A percentile compares a stretch with the other conserved stretches of the same genome.
Evolutionary conservation across 2,329 filamentous ascomycete species (phyloP).

Genomic region (Paraconiothyrium sp.): DNA sequence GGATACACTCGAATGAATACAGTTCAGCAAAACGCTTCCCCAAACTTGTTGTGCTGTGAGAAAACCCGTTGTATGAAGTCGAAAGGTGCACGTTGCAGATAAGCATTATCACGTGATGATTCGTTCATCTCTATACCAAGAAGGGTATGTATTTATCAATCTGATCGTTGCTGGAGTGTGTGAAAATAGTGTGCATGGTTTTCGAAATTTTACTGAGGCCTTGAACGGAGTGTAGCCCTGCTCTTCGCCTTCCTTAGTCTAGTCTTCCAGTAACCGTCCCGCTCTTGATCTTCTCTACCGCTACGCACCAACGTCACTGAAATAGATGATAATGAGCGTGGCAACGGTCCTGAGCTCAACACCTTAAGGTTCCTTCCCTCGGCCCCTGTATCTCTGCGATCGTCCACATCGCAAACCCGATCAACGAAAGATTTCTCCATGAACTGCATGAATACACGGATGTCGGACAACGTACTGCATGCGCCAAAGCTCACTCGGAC

Average conservation of each 20-base stretch:
- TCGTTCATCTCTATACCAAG: too few species aligned
- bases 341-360: background rate
- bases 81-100: too few species aligned
- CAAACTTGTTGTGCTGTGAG: too few species aligned
- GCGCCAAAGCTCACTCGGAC: slow-evolving; percentile 69
- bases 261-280: background rate
- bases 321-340: background rate
- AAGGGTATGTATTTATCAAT: background rate
- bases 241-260: background rate
- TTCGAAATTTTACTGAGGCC: background rate
- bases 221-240: background rate
- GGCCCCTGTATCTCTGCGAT: too few species aligned
- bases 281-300: background rate
- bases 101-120: too few species aligned
- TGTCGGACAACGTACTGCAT: slow-evolving; percentile 67
- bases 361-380: background rate
- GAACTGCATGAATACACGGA: slow-evolving; percentile 61
- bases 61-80: too few species aligned
- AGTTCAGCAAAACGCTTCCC: too few species aligned
- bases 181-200: background rate
- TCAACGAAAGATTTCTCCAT: slow-evolving; percentile 20
- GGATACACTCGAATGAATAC: too few species aligned
- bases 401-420: background rate
- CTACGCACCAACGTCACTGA: background rate
- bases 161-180: background rate